Evolutionary conservation across 805 yeast species (phyloP), one percentile per base, ranked within the genome.

Genomic region (Tanozyma kutaoensis): DNA sequence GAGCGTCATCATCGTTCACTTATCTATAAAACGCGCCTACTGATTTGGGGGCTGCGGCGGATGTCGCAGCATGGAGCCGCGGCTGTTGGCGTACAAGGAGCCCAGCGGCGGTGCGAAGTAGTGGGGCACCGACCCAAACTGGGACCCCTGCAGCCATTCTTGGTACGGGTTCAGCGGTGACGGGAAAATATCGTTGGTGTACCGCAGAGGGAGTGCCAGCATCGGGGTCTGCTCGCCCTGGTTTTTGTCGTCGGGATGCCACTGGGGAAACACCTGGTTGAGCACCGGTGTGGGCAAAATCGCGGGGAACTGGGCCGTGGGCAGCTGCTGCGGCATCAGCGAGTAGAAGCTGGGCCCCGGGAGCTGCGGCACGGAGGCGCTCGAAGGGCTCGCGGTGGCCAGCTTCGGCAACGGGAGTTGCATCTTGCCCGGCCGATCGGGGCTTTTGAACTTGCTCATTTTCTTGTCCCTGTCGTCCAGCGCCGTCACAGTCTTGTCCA

Each of bases 141-240:
- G n/a, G n/a, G n/a, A n/a, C n/a, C n/a, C n/a, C n/a, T n/a, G n/a
- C n/a, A n/a, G n/a, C n/a, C n/a, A n/a, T n/a, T n/a, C n/a, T n/a
- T n/a, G 68, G 40, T 77, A 80, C 38, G 74, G 72, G 35, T 69
- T 77, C n/a, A 74, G 68, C 0, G 95, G 95, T 5, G 88, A 77
- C 17, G 85, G 86, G 40, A 81, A 72, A 44, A 76, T 57, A 39
- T 80, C 93, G 32, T 66, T 66, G 23, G 78, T 71, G 39, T 73
- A 80, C 27, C 78, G 61, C 2, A 80, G 69, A 3, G 93, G 86
- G 14, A 80, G 52, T 1, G 72, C 75, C 5, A 77, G 76, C 3
- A 77, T 48, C 3, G 86, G 82, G 0, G 85, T 73, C 33, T 76
- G 84, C 22, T 76, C 84, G 9, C 76, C 58, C 20, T 17, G 20